These are phyloP conservation scores for Pyricularia sp. DNA, from an alignment of 2,329 filamentous ascomycete species.

Conservation along the genomic window DNA sequence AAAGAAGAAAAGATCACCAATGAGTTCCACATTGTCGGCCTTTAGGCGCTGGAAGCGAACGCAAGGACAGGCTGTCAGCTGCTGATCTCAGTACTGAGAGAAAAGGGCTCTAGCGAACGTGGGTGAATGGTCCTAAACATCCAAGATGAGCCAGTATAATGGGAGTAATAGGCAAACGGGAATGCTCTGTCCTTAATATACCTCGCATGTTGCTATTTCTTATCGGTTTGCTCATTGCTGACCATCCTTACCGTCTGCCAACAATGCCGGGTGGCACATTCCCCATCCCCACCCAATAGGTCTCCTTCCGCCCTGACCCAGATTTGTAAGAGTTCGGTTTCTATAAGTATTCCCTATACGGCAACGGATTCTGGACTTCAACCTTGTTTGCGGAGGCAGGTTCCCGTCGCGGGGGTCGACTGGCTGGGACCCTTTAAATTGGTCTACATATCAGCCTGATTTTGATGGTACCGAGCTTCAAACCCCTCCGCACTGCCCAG, in stretches of 20 bases:
- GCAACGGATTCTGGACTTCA: background rate
- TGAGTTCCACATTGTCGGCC: constrained; percentile 11
- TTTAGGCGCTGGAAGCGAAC: background rate
- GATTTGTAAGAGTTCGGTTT: background rate
- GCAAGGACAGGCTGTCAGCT: too few species aligned
- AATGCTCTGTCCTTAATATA: background rate
- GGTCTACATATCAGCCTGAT: constrained; percentile 4
- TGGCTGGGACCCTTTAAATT: background rate
- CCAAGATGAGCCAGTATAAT: background rate
- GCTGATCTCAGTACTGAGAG: background rate
- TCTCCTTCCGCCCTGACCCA: background rate
- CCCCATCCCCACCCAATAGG: background rate
- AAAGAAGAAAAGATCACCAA: constrained; percentile 10
- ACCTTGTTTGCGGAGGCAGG: constrained; percentile 1
- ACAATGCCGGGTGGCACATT: background rate
- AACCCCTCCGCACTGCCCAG: background rate
- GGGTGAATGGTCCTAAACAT: background rate
- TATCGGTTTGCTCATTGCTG: background rate
- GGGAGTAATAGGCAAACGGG: background rate
- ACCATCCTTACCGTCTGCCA: background rate
- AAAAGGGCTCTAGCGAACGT: background rate
- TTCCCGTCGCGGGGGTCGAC: background rate
- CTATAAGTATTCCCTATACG: background rate
- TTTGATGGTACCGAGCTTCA: background rate
- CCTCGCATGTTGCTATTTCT: background rate